Percentiles rank a stretch among this genome's conserved stretches.
phyloP scores from a whole-genome alignment of 208 protist species.

The Wallacemonas sp. region DNA sequence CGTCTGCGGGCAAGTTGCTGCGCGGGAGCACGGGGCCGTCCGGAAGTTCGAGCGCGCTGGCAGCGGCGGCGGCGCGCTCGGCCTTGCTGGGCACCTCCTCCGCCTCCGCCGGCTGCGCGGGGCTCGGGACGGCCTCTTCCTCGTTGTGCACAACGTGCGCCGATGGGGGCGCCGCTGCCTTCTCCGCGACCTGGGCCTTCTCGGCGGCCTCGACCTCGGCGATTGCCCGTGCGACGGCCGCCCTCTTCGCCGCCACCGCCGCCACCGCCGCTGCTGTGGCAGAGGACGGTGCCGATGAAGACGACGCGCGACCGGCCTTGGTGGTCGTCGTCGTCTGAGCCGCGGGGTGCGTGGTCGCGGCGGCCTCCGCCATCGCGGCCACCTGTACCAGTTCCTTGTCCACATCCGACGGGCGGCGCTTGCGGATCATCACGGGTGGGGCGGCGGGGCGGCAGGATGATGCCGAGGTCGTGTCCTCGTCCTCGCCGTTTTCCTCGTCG shows the following conservation, averaged over 20 bases:
- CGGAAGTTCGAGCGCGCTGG: background rate
- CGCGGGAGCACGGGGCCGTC: conserved; percentile 10
- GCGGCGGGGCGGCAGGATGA: too few species aligned
- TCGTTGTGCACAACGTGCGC: background rate
- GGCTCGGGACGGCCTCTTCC: too few species aligned
- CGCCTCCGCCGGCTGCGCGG: background rate
- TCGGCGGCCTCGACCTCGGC: conserved; percentile 1
- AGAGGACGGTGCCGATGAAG: background rate
- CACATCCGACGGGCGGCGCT: conserved; percentile 9
- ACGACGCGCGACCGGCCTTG: too few species aligned
- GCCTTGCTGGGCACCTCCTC: background rate
- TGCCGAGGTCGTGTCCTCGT: too few species aligned
- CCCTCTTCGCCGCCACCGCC: conserved; percentile 10
- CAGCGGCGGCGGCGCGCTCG: background rate
- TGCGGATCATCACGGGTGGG: conserved; percentile 14
- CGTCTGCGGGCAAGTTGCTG: conserved; percentile 1
- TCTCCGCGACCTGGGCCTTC: background rate
- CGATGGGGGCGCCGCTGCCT: background rate
- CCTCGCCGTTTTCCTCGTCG: conserved; percentile 21
- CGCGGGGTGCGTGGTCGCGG: background rate
- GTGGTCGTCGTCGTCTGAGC: too few species aligned
- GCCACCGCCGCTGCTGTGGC: background rate
- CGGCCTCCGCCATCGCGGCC: conserved; percentile 2
- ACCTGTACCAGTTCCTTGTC: background rate
- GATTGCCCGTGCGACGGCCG: conserved; percentile 4